Evolutionary conservation across 371 early-diverging fungal genomes (phyloP).

Genomic region (Rhizopus microsporus): DNA sequence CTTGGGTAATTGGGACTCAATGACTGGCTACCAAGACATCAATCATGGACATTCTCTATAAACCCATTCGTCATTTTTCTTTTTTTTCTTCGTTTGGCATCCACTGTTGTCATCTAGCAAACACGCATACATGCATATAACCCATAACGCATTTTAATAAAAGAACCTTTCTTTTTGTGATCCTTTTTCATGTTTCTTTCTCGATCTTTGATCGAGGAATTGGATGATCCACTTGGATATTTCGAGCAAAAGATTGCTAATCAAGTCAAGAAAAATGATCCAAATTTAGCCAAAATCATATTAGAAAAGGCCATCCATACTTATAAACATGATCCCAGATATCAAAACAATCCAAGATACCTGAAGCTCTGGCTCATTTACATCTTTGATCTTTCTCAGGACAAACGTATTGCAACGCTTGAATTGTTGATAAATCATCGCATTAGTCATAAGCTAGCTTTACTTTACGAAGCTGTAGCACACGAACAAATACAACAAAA

Average conservation of each 20-base stretch:
- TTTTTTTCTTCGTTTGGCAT: conserved; percentile 9
- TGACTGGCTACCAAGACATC: conserved; percentile 47
- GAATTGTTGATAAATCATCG: conserved; percentile 21
- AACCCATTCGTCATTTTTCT: background rate
- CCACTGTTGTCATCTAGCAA: conserved; percentile 4
- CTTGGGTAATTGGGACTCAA: conserved; percentile 49
- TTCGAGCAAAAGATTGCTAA: conserved; percentile 12
- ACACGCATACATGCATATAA: background rate
- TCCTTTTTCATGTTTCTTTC: conserved; percentile 3
- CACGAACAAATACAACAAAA: conserved; percentile 9
- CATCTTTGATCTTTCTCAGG: conserved; percentile 23
- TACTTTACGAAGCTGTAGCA: conserved; percentile 33
- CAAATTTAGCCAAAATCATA: background rate
- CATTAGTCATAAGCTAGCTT: conserved; percentile 33
- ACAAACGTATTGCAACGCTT: conserved; percentile 15
- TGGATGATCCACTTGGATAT: conserved; percentile 16
- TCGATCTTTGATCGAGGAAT: conserved; percentile 4
- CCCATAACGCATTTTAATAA: background rate
- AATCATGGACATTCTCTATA: conserved; percentile 22
- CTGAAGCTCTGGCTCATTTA: conserved; percentile 34
- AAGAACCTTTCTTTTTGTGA: background rate
- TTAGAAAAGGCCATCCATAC: conserved; percentile 1
- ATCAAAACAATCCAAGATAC: conserved; percentile 28
- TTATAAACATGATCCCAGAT: conserved; percentile 15
- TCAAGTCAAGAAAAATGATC: background rate